These are phyloP conservation scores for Xylaria scruposa DNA, from an alignment of 495 filamentous ascomycete genomes.

Conservation along the genomic window DNA sequence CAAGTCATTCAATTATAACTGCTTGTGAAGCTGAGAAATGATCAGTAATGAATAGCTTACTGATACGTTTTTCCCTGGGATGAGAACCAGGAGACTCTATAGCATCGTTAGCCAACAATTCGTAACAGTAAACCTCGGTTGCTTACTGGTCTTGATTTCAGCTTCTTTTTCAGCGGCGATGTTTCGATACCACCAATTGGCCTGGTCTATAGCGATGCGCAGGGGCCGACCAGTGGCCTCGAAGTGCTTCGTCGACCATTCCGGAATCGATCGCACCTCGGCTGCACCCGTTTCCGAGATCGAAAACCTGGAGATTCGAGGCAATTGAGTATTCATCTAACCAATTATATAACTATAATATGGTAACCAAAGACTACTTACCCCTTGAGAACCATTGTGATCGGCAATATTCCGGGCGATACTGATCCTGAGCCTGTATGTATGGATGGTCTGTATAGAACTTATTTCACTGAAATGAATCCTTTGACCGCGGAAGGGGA, in stretches of 20 bases:
- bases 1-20: background rate
- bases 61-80: conserved; percentile 30
- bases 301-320: conserved; percentile 26
- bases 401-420: background rate
- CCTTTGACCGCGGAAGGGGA: background rate
- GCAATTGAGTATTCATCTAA: conserved; percentile 1
- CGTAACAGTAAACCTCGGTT: background rate
- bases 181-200: conserved; percentile 36
- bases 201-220: conserved; percentile 34
- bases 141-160: conserved; percentile 29
- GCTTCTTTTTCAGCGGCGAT: conserved; percentile 27
- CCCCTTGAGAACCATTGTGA: conserved; percentile 33
- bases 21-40: background rate
- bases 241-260: conserved; percentile 34
- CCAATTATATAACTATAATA: background rate
- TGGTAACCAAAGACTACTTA: conserved; percentile 9
- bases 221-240: conserved; percentile 28
- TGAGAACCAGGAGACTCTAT: conserved; percentile 31
- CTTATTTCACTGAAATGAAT: background rate
- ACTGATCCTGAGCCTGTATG: background rate
- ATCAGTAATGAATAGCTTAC: conserved; percentile 5
- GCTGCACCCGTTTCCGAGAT: conserved; percentile 29
- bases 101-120: background rate
- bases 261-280: conserved; percentile 28
- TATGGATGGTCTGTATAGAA: background rate